Evolutionary conservation across 805 yeast species (phyloP).

Genomic region (Candida methanosorbosa): DNA sequence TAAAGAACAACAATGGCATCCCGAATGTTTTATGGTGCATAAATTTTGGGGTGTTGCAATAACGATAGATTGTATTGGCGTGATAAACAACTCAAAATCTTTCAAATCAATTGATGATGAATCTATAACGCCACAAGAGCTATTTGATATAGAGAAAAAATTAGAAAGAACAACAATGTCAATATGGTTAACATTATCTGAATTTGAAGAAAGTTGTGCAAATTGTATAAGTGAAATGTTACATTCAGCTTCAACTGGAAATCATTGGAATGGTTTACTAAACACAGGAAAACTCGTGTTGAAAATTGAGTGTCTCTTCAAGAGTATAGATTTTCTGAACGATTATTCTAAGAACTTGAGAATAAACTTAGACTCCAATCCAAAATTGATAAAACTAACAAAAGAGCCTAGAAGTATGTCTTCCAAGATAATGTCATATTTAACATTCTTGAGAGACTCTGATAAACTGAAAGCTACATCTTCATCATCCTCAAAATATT

Average conservation of each 20-base stretch:
- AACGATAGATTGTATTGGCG: slow-evolving; percentile 50
- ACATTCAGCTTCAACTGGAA: slow-evolving; percentile 68
- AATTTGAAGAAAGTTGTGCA: slow-evolving; percentile 87
- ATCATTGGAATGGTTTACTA: slow-evolving; percentile 55
- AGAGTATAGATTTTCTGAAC: slow-evolving; percentile 51
- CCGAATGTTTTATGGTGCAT: slow-evolving; percentile 96
- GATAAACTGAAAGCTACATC: slow-evolving; percentile 23
- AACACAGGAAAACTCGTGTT: slow-evolving; percentile 67
- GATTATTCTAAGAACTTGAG: slow-evolving; percentile 13
- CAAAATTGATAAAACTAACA: slow-evolving; percentile 28
- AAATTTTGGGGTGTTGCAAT: slow-evolving; percentile 92
- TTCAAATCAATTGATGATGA: slow-evolving; percentile 14
- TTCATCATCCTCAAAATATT: slow-evolving; percentile 27
- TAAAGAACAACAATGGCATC: slow-evolving; percentile 94
- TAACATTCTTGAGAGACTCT: slow-evolving; percentile 71
- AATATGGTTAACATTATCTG: slow-evolving; percentile 83
- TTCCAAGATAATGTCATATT: slow-evolving; percentile 82
- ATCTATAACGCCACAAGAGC: slow-evolving; percentile 35
- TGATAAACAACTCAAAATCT: slow-evolving; percentile 17
- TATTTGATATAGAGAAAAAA: slow-evolving; percentile 50
- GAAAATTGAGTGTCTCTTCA: slow-evolving; percentile 68
- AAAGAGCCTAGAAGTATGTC: slow-evolving; percentile 80
- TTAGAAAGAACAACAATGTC: slow-evolving; percentile 49
- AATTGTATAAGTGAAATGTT: slow-evolving; percentile 87
- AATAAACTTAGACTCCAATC: slow-evolving; percentile 2